Percentiles rank a stretch among this genome's conserved stretches.
Evolutionary conservation across 495 filamentous ascomycete genomes (phyloP).

Genomic region (Recurvomyces mirabilis): DNA sequence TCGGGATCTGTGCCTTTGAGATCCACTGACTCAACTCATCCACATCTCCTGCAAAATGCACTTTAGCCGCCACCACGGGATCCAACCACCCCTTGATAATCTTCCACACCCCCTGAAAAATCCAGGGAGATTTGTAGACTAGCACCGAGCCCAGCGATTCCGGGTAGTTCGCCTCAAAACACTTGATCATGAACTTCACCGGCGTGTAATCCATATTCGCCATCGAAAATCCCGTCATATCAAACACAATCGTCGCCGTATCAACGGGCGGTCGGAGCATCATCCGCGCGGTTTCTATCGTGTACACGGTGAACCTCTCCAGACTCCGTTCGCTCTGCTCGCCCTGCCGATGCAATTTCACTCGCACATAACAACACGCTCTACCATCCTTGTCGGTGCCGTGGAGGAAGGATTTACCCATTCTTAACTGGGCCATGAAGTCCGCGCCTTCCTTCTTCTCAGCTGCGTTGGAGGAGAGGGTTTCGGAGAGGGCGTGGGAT

Average conservation of each 20-base stretch:
- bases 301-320: conserved; percentile 84
- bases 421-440: conserved; percentile 70
- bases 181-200: conserved; percentile 98
- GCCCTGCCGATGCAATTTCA: conserved; percentile 63
- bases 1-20: conserved; percentile 54
- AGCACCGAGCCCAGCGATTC: conserved; percentile 83
- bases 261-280: conserved; percentile 71
- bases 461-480: conserved; percentile 42
- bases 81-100: conserved; percentile 95
- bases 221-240: conserved; percentile 86
- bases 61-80: conserved; percentile 86
- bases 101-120: conserved; percentile 74
- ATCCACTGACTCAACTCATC: conserved; percentile 74
- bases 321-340: conserved; percentile 73
- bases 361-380: conserved; percentile 79
- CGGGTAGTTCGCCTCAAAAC: conserved; percentile 97
- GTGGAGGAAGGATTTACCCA: conserved; percentile 94
- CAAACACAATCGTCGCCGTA: conserved; percentile 88
- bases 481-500: conserved; percentile 46
- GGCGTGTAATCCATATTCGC: conserved; percentile 98
- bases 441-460: conserved; percentile 62
- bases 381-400: conserved; percentile 74
- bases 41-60: conserved; percentile 81
- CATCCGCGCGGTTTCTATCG: conserved; percentile 84
- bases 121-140: conserved; percentile 95